Evolutionary conservation across 164 flowering plant species (phyloP).

Genomic region (Taxillus chinensis): DNA sequence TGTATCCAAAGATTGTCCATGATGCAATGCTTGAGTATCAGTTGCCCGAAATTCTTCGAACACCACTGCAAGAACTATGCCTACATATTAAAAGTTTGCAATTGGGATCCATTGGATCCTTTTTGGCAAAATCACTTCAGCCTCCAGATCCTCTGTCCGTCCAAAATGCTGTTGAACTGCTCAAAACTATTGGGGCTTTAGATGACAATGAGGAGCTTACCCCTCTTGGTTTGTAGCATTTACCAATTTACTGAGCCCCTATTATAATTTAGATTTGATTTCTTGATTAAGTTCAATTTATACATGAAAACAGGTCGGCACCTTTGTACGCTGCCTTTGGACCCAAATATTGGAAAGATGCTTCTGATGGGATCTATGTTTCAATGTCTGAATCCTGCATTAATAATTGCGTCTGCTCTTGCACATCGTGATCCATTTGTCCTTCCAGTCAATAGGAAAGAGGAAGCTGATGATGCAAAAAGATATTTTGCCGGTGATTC

Average conservation of each 20-base stretch:
- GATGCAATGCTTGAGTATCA: constrained; percentile 85
- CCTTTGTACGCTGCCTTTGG: constrained; percentile 83
- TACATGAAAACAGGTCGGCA: constrained; percentile 54
- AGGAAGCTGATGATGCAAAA: constrained; percentile 90
- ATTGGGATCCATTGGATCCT: constrained; percentile 68
- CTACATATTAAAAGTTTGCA: constrained; percentile 81
- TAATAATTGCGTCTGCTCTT: constrained; percentile 92
- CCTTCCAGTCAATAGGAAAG: constrained; percentile 78
- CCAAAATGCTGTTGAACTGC: constrained; percentile 87
- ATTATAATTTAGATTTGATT: neutral
- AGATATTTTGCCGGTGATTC: constrained; percentile 96
- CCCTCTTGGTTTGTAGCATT: constrained; percentile 56
- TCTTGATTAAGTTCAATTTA: constrained; percentile 4
- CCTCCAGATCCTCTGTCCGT: constrained; percentile 91
- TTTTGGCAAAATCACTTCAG: constrained; percentile 86
- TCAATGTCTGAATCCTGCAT: constrained; percentile 89
- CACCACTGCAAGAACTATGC: constrained; percentile 90
- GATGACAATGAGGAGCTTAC: constrained; percentile 86
- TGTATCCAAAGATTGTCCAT: constrained; percentile 74
- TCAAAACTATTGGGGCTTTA: constrained; percentile 83
- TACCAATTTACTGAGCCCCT: neutral
- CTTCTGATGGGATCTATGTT: constrained; percentile 90
- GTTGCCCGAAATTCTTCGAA: constrained; percentile 87
- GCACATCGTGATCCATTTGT: constrained; percentile 91
- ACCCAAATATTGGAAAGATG: constrained; percentile 96